Conservation (phyloP, 768 basidiomycete species). For the Brasilioporus rufonigricans region DNA sequence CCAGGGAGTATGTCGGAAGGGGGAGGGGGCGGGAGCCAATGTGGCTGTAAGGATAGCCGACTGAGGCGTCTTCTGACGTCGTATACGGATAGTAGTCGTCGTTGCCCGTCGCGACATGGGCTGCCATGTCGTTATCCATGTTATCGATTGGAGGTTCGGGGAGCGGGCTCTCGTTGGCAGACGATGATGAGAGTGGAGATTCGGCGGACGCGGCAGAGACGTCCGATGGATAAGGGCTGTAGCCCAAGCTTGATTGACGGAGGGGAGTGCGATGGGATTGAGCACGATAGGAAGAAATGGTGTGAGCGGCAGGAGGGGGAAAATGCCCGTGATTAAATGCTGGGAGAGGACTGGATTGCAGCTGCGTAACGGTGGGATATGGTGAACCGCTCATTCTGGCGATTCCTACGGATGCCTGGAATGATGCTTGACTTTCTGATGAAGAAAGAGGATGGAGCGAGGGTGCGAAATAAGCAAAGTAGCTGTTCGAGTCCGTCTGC, state of each 20-base stretch:
- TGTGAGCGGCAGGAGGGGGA: slow-evolving; percentile 13
- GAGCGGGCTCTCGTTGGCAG: slow-evolving; percentile 39
- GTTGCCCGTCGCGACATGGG: slow-evolving; percentile 23
- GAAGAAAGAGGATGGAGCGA: slow-evolving; percentile 14
- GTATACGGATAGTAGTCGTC: slow-evolving; percentile 32
- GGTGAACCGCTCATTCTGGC: slow-evolving; percentile 26
- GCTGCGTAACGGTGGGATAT: slow-evolving; percentile 19
- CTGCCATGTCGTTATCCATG: slow-evolving; percentile 28
- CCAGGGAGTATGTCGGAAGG: slow-evolving; percentile 21
- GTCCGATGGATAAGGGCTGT: slow-evolving; percentile 38
- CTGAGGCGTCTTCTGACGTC: slow-evolving; percentile 21
- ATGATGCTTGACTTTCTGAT: neutral
- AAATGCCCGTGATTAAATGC: slow-evolving; percentile 21
- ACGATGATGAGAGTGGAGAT: slow-evolving; percentile 41
- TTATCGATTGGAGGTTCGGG: slow-evolving; percentile 37
- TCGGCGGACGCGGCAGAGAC: slow-evolving; percentile 35
- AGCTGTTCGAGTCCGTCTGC: slow-evolving; percentile 21
- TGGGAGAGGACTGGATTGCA: slow-evolving; percentile 16
- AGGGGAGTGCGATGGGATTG: slow-evolving; percentile 17
- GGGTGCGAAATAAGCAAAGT: slow-evolving; percentile 24
- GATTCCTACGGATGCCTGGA: slow-evolving; percentile 10
- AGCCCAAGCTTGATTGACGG: slow-evolving; percentile 18
- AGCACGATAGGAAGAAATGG: slow-evolving; percentile 17
- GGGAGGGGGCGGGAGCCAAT: slow-evolving; percentile 24
- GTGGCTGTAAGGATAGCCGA: slow-evolving; percentile 25